These are phyloP conservation scores for Zhuliangozyma blackwelliae DNA, from an alignment of 1,139 yeast species.

Conservation along the genomic window DNA sequence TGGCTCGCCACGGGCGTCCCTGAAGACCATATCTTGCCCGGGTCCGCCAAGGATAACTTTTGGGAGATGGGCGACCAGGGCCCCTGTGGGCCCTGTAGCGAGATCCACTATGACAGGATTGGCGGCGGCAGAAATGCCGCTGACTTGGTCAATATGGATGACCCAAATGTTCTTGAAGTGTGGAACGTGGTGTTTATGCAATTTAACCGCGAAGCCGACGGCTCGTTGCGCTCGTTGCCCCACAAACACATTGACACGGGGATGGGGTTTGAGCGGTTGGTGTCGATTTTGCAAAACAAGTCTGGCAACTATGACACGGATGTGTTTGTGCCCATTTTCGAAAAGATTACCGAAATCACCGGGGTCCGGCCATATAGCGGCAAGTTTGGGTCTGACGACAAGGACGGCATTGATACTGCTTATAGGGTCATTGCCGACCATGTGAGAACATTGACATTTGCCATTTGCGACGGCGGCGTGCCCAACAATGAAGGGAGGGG, in stretches of 20 bases:
- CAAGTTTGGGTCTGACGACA: slow-evolving; percentile 86
- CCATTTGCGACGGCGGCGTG: slow-evolving; percentile 97
- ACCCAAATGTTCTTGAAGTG: slow-evolving; percentile 93
- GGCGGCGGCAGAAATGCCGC: slow-evolving; percentile 99
- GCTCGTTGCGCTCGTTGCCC: slow-evolving; percentile 78
- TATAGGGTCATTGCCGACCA: slow-evolving; percentile 98
- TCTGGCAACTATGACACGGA: slow-evolving; percentile 95
- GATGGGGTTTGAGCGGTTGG: slow-evolving; percentile 97
- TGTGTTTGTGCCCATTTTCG: slow-evolving; percentile 85
- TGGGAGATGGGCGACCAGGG: slow-evolving; percentile 99
- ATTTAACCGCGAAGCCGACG: slow-evolving; percentile 88
- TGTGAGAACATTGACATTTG: slow-evolving; percentile 93
- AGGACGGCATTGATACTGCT: slow-evolving; percentile 94
- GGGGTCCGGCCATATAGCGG: slow-evolving; percentile 91
- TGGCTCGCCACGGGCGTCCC: slow-evolving; percentile 89
- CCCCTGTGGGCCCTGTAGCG: slow-evolving; percentile 99
- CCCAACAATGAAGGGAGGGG: slow-evolving; percentile 99
- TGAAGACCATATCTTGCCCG: slow-evolving; percentile 91
- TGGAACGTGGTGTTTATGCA: slow-evolving; percentile 98
- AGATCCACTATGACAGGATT: slow-evolving; percentile 93
- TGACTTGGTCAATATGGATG: slow-evolving; percentile 85
- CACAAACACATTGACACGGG: slow-evolving; percentile 97
- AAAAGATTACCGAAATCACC: slow-evolving; percentile 82
- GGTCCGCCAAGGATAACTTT: slow-evolving; percentile 84
- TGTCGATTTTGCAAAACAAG: slow-evolving; percentile 86